These are phyloP conservation scores for Phytophthora pluvialis DNA, from an alignment of 352 stramenopile genomes.

Conservation along the genomic window DNA sequence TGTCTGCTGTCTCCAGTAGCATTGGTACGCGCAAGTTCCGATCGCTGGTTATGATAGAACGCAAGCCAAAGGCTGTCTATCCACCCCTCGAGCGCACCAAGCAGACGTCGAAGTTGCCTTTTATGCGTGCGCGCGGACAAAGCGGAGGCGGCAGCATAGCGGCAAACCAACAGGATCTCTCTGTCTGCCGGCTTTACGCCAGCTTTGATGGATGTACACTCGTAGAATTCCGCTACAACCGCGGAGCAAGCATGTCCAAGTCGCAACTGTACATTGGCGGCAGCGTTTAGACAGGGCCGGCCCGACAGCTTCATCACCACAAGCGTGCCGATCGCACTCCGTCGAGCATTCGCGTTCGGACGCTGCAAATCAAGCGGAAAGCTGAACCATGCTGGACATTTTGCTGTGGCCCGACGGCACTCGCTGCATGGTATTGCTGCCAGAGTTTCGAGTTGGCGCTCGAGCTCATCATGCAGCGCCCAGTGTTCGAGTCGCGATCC, in stretches of 20 bases:
- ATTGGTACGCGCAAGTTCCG: slow-evolving; percentile 22
- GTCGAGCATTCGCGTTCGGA: slow-evolving; percentile 20
- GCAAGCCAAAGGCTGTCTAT: slow-evolving; percentile 19
- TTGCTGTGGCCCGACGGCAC: slow-evolving; percentile 15
- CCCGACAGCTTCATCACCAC: slow-evolving; percentile 4
- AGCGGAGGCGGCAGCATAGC: slow-evolving; percentile 21
- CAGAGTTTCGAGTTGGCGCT: slow-evolving; percentile 7
- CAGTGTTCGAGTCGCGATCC: slow-evolving; percentile 8
- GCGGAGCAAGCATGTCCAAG: slow-evolving; percentile 24
- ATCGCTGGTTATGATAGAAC: slow-evolving; percentile 5
- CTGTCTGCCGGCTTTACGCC: slow-evolving; percentile 1
- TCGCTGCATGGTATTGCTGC: slow-evolving; percentile 17
- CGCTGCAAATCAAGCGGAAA: slow-evolving; percentile 29
- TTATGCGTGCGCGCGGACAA: slow-evolving; percentile 21
- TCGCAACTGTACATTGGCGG: slow-evolving; percentile 22
- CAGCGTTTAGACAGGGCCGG: slow-evolving; percentile 5
- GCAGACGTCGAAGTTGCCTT: slow-evolving; percentile 23
- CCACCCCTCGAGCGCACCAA: slow-evolving; percentile 11
- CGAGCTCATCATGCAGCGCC: slow-evolving; percentile 1
- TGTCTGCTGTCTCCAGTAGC: background rate
- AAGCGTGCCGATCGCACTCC: slow-evolving; percentile 18
- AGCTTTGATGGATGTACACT: slow-evolving; percentile 22
- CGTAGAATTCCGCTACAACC: slow-evolving; percentile 4
- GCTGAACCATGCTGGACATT: slow-evolving; percentile 14
- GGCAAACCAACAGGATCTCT: slow-evolving; percentile 13